Conservation (phyloP, 768 basidiomycete genomes). For the Pleurotus tuber-regium region DNA sequence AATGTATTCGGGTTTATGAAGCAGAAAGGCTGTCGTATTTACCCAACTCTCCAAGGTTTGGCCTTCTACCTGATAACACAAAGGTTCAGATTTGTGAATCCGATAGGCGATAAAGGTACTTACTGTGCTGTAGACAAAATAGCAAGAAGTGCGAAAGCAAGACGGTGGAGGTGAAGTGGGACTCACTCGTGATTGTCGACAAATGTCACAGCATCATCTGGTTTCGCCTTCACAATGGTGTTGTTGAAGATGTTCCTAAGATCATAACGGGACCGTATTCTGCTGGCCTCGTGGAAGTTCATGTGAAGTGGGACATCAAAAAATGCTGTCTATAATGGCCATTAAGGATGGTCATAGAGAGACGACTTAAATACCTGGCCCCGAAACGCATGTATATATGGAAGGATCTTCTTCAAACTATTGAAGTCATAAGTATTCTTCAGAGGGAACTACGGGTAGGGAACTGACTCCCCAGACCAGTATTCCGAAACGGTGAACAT, state of each 20-base stretch:
- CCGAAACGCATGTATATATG: conserved; percentile 58
- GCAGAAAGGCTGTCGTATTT: conserved; percentile 17
- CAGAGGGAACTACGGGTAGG: background rate
- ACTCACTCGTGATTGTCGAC: conserved; percentile 89
- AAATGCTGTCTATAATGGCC: conserved; percentile 63
- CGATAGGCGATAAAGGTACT: conserved; percentile 14
- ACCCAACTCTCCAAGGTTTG: conserved; percentile 86
- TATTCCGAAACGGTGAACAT: conserved; percentile 79
- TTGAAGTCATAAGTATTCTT: background rate
- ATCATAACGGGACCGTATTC: conserved; percentile 64
- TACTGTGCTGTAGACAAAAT: conserved; percentile 53
- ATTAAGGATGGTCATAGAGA: background rate
- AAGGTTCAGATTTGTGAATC: background rate
- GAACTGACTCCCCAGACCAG: conserved; percentile 70
- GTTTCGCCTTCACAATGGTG: conserved; percentile 65
- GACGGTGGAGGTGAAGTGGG: background rate
- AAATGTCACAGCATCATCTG: conserved; percentile 84
- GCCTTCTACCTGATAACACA: conserved; percentile 45
- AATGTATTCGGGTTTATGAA: too few relatives aligned
- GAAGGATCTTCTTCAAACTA: conserved; percentile 49
- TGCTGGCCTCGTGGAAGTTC: conserved; percentile 79
- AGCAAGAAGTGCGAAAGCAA: conserved; percentile 1
- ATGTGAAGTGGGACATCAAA: conserved; percentile 91
- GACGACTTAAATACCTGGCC: conserved; percentile 49
- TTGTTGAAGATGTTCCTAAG: conserved; percentile 69